phyloP scores from a whole-genome alignment of 345 rosid species.

The Eucalyptus albens region DNA sequence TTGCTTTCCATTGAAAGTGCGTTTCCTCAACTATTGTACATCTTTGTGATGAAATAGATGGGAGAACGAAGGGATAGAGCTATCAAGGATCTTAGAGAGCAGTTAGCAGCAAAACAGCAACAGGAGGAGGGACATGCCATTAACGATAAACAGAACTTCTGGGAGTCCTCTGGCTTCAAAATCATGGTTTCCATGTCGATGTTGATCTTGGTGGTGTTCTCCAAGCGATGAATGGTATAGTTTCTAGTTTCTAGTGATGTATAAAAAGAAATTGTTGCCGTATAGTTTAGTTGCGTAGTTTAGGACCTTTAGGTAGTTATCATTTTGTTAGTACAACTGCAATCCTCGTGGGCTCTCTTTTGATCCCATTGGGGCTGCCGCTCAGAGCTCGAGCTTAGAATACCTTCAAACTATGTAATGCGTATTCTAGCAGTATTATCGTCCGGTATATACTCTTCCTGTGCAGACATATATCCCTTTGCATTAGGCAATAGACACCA shows the following conservation, averaged over 20 bases:
- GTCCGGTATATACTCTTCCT: not conserved
- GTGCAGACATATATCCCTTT: not conserved
- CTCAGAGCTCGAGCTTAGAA: not conserved
- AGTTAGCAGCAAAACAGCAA: constrained; percentile 41
- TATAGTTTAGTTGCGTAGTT: not conserved
- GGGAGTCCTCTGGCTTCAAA: constrained; percentile 91
- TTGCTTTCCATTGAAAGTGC: not conserved
- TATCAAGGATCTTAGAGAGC: constrained; percentile 60
- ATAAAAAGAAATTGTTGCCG: not conserved
- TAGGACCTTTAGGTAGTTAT: not conserved
- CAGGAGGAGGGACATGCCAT: constrained; percentile 13
- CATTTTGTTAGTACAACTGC: not conserved
- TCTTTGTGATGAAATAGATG: constrained; percentile 26
- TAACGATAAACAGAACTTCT: constrained; percentile 54
- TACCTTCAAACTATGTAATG: not conserved
- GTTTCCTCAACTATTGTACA: not conserved
- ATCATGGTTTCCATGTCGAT: constrained; percentile 81
- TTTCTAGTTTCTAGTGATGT: not conserved
- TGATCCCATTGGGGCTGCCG: not conserved
- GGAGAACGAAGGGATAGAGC: constrained; percentile 89
- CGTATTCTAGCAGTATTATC: not conserved
- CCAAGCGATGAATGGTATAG: constrained; percentile 39
- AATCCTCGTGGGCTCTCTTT: not conserved
- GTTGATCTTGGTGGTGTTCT: constrained; percentile 74
- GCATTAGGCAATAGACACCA: not conserved